These are phyloP conservation scores for Candida jianshihensis DNA, from an alignment of 805 yeast genomes.

Conservation along the genomic window DNA sequence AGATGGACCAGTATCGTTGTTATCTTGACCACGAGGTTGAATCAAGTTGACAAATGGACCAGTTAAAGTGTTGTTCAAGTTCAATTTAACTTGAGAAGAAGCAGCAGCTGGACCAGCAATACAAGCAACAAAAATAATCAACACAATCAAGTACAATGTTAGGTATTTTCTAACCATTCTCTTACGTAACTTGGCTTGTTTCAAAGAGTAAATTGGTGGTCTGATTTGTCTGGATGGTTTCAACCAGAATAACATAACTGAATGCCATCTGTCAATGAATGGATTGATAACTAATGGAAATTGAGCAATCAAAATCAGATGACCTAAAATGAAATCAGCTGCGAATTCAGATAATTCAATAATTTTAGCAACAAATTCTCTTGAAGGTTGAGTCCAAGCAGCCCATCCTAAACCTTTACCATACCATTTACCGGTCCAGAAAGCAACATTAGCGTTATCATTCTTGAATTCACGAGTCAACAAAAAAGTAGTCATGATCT, in stretches of 20 bases:
- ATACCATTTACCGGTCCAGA: slow-evolving; percentile 99
- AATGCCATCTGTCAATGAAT: slow-evolving; percentile 92
- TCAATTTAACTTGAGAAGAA: slow-evolving; percentile 41
- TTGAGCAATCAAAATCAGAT: slow-evolving; percentile 78
- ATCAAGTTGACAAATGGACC: slow-evolving; percentile 59
- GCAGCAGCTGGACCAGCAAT: slow-evolving; percentile 93
- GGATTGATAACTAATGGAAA: slow-evolving; percentile 84
- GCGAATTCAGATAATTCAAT: slow-evolving; percentile 94
- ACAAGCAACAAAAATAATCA: slow-evolving; percentile 64
- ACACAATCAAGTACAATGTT: slow-evolving; percentile 63
- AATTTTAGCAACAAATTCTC: slow-evolving; percentile 92
- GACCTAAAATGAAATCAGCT: slow-evolving; percentile 94
- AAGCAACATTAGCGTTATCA: slow-evolving; percentile 92
- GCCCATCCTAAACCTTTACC: slow-evolving; percentile 88
- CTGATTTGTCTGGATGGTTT: slow-evolving; percentile 94
- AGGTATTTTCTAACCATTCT: slow-evolving; percentile 96
- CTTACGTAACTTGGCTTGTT: slow-evolving; percentile 93
- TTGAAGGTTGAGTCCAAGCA: slow-evolving; percentile 91
- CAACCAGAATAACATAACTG: slow-evolving; percentile 97
- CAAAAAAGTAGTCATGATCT: slow-evolving; percentile 67
- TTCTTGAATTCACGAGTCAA: slow-evolving; percentile 95
- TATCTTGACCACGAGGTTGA: slow-evolving; percentile 79
- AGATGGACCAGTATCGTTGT: slow-evolving; percentile 73
- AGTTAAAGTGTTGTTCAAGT: slow-evolving; percentile 25
- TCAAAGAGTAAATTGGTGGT: slow-evolving; percentile 94